Percentiles rank a stretch among this genome's conserved stretches.
Evolutionary conservation across 257 asterid species (phyloP).

Genomic region (Primulina huaijiensis): DNA sequence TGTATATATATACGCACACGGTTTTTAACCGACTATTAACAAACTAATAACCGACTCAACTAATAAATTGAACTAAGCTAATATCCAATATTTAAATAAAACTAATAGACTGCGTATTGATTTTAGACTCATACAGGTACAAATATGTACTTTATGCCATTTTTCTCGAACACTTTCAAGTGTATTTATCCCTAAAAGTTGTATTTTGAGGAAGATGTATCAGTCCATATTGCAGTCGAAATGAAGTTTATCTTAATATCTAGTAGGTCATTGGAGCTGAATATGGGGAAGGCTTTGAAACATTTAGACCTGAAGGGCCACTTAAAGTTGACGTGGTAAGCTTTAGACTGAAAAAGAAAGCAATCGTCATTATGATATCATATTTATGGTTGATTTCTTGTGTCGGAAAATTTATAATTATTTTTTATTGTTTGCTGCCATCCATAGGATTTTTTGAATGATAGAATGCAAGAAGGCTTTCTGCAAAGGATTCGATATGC

Average conservation of each 20-base stretch:
- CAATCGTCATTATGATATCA: neutral
- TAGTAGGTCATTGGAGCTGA: conserved; percentile 95
- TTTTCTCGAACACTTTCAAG: too few relatives aligned
- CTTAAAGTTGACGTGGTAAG: conserved; percentile 95
- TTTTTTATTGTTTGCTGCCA: conserved; percentile 15
- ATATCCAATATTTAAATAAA: too few relatives aligned
- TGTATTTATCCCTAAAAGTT: neutral
- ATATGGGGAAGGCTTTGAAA: conserved; percentile 98
- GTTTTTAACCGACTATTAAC: too few relatives aligned
- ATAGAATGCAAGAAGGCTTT: conserved; percentile 89
- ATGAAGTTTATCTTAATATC: neutral
- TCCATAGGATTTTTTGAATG: conserved; percentile 77
- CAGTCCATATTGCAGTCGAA: neutral
- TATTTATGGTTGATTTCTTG: conserved; percentile 7
- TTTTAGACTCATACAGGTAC: neutral
- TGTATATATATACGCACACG: too few relatives aligned
- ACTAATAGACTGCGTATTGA: neutral
- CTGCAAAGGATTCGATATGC: conserved; percentile 89
- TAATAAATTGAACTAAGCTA: too few relatives aligned
- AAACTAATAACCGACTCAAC: too few relatives aligned
- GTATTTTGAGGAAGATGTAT: conserved; percentile 3
- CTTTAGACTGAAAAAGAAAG: neutral
- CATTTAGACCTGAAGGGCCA: conserved; percentile 85
- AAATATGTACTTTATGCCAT: neutral
- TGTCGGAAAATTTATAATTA: neutral